Conservation (phyloP, 176 grass and related monocot genomes). For the Aegilops bicornis region DNA sequence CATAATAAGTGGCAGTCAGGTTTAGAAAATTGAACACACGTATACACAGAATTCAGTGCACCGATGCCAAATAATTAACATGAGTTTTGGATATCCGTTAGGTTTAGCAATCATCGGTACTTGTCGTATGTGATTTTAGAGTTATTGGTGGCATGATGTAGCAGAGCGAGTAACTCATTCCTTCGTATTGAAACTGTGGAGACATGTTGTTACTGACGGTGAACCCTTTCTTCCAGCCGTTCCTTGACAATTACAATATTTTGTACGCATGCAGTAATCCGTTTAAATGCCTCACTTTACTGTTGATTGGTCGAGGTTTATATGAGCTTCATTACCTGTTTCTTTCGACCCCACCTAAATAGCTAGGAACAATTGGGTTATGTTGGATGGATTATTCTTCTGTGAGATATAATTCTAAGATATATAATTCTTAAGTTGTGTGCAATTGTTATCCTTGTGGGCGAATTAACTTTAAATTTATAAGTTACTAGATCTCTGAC, state of each 20-base stretch:
- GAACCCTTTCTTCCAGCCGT: not conserved
- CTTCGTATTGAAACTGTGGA: not conserved
- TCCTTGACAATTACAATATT: not conserved
- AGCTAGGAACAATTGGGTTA: not conserved
- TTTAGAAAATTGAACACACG: not conserved
- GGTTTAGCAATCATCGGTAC: not conserved
- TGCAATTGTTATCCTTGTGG: not conserved
- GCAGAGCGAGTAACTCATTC: not conserved
- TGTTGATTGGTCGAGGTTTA: not conserved
- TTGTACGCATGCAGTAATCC: not conserved
- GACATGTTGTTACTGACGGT: slow-evolving; percentile 2
- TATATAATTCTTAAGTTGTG: not conserved
- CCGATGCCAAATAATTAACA: not conserved
- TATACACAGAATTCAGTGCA: not conserved
- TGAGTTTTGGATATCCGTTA: not conserved
- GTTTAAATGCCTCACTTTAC: not conserved
- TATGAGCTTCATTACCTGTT: not conserved
- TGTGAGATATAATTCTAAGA: not conserved
- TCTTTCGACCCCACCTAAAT: not conserved
- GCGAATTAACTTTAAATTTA: not conserved
- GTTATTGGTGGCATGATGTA: not conserved
- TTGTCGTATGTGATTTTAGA: slow-evolving; percentile 12
- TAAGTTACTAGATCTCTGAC: no score
- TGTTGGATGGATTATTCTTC: not conserved
- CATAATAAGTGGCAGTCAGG: not conserved